These are phyloP conservation scores for Phyllosticta paracitricarpa DNA, from an alignment of 2,329 filamentous ascomycete genomes.

Conservation along the genomic window DNA sequence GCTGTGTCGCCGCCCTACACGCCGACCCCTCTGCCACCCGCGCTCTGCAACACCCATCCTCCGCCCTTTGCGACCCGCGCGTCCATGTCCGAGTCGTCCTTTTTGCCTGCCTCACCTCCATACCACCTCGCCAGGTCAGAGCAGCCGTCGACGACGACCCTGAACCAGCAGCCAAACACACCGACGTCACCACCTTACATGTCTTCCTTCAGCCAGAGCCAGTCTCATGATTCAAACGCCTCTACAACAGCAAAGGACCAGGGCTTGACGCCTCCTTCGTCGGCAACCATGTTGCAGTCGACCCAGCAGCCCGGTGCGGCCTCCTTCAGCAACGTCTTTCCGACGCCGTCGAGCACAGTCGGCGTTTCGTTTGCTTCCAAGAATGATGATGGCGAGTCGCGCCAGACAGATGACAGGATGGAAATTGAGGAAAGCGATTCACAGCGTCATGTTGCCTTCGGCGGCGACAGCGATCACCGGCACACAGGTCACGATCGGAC, in stretches of 20 bases:
- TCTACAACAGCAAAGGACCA: slow-evolving; percentile 19
- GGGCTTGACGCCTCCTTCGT: slow-evolving; percentile 33
- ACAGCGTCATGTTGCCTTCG: slow-evolving; percentile 17
- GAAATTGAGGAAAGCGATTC: slow-evolving; percentile 1
- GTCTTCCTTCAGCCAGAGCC: slow-evolving; percentile 35
- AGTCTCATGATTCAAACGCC: slow-evolving; percentile 12
- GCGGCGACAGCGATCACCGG: slow-evolving; percentile 26
- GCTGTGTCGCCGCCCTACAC: not conserved
- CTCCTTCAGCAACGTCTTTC: slow-evolving; percentile 18
- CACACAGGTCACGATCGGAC: slow-evolving; percentile 39
- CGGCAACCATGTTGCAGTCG: slow-evolving; percentile 27
- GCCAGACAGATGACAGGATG: slow-evolving; percentile 27
- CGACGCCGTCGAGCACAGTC: slow-evolving; percentile 29
- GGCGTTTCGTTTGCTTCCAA: slow-evolving; percentile 23
- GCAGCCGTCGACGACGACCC: slow-evolving; percentile 31
- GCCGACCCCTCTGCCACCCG: slow-evolving; percentile 14
- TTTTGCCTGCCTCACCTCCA: slow-evolving; percentile 36
- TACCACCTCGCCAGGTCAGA: slow-evolving; percentile 29
- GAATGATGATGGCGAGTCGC: slow-evolving; percentile 33
- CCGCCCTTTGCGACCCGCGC: slow-evolving; percentile 23
- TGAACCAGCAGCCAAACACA: slow-evolving; percentile 33
- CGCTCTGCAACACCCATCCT: slow-evolving; percentile 24
- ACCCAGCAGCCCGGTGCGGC: slow-evolving; percentile 25
- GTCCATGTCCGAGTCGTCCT: slow-evolving; percentile 18
- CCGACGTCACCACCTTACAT: slow-evolving; percentile 39